Base-by-base conservation (phyloP, 306 rosid genomes). In the Fagus crenata region DNA sequence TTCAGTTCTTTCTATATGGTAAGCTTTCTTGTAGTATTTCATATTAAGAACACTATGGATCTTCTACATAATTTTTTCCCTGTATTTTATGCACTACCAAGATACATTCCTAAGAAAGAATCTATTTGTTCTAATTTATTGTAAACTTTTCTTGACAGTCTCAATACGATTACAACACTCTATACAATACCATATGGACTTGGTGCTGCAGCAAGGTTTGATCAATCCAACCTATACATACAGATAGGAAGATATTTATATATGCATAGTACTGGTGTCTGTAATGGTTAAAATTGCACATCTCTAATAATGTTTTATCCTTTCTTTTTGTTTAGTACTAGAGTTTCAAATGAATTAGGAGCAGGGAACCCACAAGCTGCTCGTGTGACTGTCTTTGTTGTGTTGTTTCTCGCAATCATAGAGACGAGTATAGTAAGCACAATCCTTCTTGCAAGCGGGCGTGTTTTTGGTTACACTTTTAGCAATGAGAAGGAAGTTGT, bases 1-100 rank as follows among this genome's bases (percentile, higher is more conserved):
- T 68, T 91, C 96, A 3, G 93, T 92, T 60, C 85, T 93, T 32
- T 89, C 97, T 9, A 81, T 92, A 68, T 87, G 97, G 97, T 92
- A 84, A 56, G 64, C 9, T 53, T 0, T 37, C 64, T 37, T 8
- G 18, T 42, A 36, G 22, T 13, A 13, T 39, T 59, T 42, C 13
- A 67, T 40, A 28, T 60, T 7, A 63, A 63, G 53, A 58, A 74
- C n/a, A 54, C 56, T 31, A 36, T 14, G n/a, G 28, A 64, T 36
- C 22, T 64, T 36, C 69, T 15, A 2, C 37, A n/a, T n/a, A n/a
- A n/a, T n/a, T n/a, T n/a, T n/a, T n/a, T n/a, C n/a, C n/a, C n/a
- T n/a, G n/a, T n/a, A n/a, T n/a, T n/a, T 42, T 64, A 18, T 54
- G 73, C 46, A 53, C 73, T 69, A 6, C 77, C 71, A 56, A 76